These are phyloP conservation scores for Candida sp. DNA, from an alignment of 1,139 yeast species.

Conservation along the genomic window DNA sequence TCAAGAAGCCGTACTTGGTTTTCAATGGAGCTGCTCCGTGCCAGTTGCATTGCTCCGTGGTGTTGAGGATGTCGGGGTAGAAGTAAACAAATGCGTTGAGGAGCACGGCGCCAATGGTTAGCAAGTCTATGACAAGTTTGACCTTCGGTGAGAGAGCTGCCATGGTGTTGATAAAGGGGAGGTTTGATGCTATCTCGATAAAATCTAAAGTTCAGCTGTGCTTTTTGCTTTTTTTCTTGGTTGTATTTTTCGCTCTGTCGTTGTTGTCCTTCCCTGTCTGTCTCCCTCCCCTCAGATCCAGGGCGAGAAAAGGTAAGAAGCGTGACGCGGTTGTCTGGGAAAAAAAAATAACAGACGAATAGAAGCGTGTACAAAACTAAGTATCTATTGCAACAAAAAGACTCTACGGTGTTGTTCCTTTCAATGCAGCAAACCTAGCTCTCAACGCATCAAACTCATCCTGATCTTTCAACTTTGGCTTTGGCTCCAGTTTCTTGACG, in stretches of 20 bases:
- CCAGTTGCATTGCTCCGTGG: constrained; percentile 65
- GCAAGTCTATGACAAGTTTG: constrained; percentile 12
- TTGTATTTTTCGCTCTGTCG: background rate
- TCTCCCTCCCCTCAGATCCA: background rate
- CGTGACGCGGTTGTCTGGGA: background rate
- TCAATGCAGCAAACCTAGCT: constrained; percentile 52
- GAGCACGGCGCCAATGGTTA: constrained; percentile 12
- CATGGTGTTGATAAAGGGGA: background rate
- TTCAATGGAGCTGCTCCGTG: constrained; percentile 12
- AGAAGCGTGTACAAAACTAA: background rate
- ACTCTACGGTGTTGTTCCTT: constrained; percentile 13
- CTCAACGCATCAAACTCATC: constrained; percentile 46
- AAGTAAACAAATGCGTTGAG: constrained; percentile 57
- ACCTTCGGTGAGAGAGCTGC: constrained; percentile 8
- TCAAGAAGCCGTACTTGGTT: constrained; percentile 22
- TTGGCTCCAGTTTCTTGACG: constrained; percentile 13
- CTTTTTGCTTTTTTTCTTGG: background rate
- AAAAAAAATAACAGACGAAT: background rate
- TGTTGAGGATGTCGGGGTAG: constrained; percentile 66
- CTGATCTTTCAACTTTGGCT: constrained; percentile 9
- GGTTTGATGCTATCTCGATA: background rate
- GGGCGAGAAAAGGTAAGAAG: background rate
- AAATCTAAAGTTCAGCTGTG: background rate
- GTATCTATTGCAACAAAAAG: background rate
- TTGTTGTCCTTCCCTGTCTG: background rate